These are phyloP conservation scores for Linanthus parryae DNA, from an alignment of 148 eudicot species.

Conservation along the genomic window DNA sequence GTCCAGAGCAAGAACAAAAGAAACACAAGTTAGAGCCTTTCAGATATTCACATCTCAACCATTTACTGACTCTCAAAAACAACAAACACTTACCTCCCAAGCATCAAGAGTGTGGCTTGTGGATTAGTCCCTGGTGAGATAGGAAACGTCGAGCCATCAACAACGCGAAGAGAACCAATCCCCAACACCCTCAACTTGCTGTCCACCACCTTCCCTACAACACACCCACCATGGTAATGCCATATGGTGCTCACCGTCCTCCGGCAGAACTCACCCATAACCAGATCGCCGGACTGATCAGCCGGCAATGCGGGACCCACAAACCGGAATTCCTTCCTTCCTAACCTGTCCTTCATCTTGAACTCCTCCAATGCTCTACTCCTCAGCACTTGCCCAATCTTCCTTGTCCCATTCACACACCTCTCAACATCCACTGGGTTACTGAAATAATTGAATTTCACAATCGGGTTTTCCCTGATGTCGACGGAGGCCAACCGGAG, in stretches of 20 bases:
- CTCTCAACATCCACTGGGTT: conserved; percentile 46
- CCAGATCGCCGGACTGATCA: conserved; percentile 38
- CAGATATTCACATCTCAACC: neutral
- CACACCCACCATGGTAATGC: conserved; percentile 93
- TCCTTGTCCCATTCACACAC: conserved; percentile 63
- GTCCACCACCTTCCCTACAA: conserved; percentile 74
- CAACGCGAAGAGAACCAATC: conserved; percentile 47
- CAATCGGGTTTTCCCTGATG: conserved; percentile 49
- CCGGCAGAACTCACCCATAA: conserved; percentile 67
- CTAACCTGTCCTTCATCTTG: conserved; percentile 40
- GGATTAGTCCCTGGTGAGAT: conserved; percentile 90
- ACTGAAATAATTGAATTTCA: conserved; percentile 69
- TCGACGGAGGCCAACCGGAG: conserved; percentile 68
- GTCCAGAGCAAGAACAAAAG: conserved; percentile 7
- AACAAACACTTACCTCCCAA: conserved; percentile 49
- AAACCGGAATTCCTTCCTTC: conserved; percentile 52
- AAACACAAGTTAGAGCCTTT: neutral
- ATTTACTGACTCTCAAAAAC: neutral
- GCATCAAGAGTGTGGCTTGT: conserved; percentile 81
- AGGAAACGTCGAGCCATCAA: conserved; percentile 66
- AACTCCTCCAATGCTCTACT: conserved; percentile 55
- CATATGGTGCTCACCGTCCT: conserved; percentile 68
- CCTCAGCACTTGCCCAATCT: conserved; percentile 49
- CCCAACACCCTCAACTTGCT: conserved; percentile 51
- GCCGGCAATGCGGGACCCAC: conserved; percentile 62